These are phyloP conservation scores for Pichia exigua DNA, from an alignment of 805 yeast genomes.

Conservation along the genomic window DNA sequence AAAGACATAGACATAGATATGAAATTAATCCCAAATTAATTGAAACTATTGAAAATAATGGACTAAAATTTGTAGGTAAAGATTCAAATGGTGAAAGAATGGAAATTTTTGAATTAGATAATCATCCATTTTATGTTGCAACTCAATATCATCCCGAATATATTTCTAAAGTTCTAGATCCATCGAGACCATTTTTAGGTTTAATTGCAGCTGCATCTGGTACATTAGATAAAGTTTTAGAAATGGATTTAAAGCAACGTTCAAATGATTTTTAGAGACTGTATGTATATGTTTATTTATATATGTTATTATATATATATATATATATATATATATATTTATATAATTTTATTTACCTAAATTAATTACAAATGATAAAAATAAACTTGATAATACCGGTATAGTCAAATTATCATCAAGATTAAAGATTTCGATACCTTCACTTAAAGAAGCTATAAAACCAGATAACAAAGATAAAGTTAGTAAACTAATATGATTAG, in stretches of 20 bases:
- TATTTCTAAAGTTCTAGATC: constrained; percentile 90
- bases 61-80: constrained; percentile 85
- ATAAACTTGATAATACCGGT: constrained; percentile 74
- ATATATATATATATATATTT: neutral
- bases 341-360: constrained; percentile 7
- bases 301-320: neutral
- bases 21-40: constrained; percentile 89
- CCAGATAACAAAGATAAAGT: constrained; percentile 60
- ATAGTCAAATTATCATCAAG: constrained; percentile 93
- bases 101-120: constrained; percentile 83
- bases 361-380: constrained; percentile 32
- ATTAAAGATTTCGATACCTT: constrained; percentile 67
- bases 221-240: constrained; percentile 58
- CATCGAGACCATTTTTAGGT: constrained; percentile 94
- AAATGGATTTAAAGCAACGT: constrained; percentile 27
- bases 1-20: constrained; percentile 98
- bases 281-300: neutral
- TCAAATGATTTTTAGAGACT: constrained; percentile 29
- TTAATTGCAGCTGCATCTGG: constrained; percentile 92
- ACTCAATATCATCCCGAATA: constrained; percentile 99
- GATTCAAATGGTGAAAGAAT: constrained; percentile 87
- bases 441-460: constrained; percentile 76
- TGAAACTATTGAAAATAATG: constrained; percentile 60
- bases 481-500: constrained; percentile 48
- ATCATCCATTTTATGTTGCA: constrained; percentile 87